phyloP scores from a whole-genome alignment of 73 alveolate species.

The Tetrahymena malaccensis region DNA sequence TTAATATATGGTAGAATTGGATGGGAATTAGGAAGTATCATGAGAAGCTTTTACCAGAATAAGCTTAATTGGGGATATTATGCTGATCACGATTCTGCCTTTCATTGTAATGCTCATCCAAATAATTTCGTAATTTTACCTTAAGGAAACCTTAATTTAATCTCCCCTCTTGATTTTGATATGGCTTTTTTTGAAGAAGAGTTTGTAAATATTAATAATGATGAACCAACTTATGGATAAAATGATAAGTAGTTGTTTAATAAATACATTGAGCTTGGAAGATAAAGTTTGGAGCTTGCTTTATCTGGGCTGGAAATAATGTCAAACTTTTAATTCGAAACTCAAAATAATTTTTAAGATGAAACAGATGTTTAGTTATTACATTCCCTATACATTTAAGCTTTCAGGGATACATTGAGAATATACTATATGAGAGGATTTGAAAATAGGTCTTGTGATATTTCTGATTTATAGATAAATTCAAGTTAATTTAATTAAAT shows the following conservation, averaged over 20 bases:
- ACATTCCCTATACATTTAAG: not conserved
- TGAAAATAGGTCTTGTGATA: not conserved
- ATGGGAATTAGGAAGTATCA: conserved; percentile 45
- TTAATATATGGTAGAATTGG: conserved; percentile 41
- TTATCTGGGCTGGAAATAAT: conserved; percentile 63
- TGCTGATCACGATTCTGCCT: conserved; percentile 59
- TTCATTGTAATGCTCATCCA: conserved; percentile 72
- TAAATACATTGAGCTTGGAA: conserved; percentile 45
- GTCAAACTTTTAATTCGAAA: conserved; percentile 53
- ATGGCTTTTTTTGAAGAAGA: conserved; percentile 39
- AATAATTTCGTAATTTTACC: conserved; percentile 47
- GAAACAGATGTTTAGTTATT: not conserved
- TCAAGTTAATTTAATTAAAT: not conserved
- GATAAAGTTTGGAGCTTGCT: conserved; percentile 45
- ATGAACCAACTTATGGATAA: conserved; percentile 25
- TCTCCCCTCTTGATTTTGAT: conserved; percentile 65
- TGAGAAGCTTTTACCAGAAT: conserved; percentile 42
- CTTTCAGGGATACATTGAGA: not conserved
- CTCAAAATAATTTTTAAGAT: not conserved
- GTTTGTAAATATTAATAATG: conserved; percentile 32
- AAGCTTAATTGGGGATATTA: conserved; percentile 63
- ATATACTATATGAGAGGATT: not conserved
- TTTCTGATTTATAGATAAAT: not conserved
- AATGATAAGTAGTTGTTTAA: conserved; percentile 39
- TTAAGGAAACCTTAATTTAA: not conserved